Evolutionary conservation across 1,139 yeast genomes (phyloP).

Genomic region (Lizanozyma gosingica): DNA sequence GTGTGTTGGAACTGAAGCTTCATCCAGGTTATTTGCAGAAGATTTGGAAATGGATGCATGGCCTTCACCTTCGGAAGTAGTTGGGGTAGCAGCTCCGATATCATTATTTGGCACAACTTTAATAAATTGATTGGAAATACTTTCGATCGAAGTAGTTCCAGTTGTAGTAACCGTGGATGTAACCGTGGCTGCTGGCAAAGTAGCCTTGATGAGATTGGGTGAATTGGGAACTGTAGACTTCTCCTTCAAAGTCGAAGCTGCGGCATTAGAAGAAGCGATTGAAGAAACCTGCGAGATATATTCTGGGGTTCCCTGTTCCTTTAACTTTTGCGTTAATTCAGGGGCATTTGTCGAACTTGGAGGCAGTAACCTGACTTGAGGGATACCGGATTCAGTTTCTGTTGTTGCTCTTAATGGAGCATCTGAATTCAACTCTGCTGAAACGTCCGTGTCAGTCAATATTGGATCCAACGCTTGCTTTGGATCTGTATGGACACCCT

Average conservation of each 20-base stretch:
- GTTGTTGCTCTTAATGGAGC: background rate
- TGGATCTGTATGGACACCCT: background rate
- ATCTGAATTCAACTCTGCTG: background rate
- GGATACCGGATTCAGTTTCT: background rate
- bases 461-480: background rate
- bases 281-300: too few relatives aligned
- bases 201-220: background rate
- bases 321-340: background rate
- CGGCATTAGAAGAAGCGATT: too few relatives aligned
- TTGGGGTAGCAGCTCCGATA: slow-evolving; percentile 2
- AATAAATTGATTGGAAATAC: background rate
- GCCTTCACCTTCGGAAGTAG: slow-evolving; percentile 5
- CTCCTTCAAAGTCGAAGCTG: background rate
- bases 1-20: slow-evolving; percentile 15
- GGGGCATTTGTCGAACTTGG: background rate
- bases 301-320: background rate
- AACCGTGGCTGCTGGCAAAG: background rate
- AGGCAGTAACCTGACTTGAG: background rate
- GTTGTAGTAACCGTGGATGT: background rate
- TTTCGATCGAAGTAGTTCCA: background rate
- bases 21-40: slow-evolving; percentile 5
- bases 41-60: slow-evolving; percentile 3
- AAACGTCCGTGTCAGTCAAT: background rate
- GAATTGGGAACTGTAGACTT: background rate
- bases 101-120: background rate